Base-by-base conservation (phyloP, 2,329 filamentous ascomycete genomes). In the Metarhizium album region DNA sequence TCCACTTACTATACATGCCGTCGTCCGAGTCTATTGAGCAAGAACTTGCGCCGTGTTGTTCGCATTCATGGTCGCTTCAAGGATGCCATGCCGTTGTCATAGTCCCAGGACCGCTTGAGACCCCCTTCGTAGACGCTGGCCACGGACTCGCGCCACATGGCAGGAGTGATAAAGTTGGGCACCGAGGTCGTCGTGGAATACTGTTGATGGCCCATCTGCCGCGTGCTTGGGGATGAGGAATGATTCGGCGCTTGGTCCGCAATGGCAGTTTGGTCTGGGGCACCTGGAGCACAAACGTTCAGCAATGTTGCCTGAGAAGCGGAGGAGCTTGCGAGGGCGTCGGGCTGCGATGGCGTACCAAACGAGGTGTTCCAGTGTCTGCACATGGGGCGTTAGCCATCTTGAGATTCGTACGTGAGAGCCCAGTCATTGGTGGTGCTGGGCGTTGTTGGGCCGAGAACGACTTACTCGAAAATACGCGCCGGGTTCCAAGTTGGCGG, bases 291-390 rank as follows among this genome's bases (percentile, higher is more conserved):
- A 57, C 74, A 45, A 33, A 18, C 22, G 18, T 43, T 53, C 63
- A 33, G 54, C 31, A 61, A 74, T 65, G 67, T 74, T 79, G 70
- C 65, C 61, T 74, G 72, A 58, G 72, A 64, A 53, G 58, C 58
- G 67, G 67, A 59, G 67, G 67, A 59, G 37, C 35, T 46, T 27
- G 24, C 11, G 50, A 64, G 57, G 50, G 62, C 53, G 45, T 65
- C 58, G 54, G 62, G 48, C 45, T 65, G 62, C 50, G 60, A 55
- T 48, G 80, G 82, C 67, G 84, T 87, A 74, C 89, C 87, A 72
- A 96, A 97, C 57, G 91, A 90, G 63, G 86, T 84, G 68, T 95
- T 90, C 90, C 91, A 97, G 74, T 95, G 89, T 67, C 90, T 95
- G n/a, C n/a, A 51, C 4, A 40, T 23, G n/a, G 33, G 13, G 6